Evolutionary conservation across 371 early-diverging fungal genomes (phyloP).

Genomic region (Lichtheimia ramosa): DNA sequence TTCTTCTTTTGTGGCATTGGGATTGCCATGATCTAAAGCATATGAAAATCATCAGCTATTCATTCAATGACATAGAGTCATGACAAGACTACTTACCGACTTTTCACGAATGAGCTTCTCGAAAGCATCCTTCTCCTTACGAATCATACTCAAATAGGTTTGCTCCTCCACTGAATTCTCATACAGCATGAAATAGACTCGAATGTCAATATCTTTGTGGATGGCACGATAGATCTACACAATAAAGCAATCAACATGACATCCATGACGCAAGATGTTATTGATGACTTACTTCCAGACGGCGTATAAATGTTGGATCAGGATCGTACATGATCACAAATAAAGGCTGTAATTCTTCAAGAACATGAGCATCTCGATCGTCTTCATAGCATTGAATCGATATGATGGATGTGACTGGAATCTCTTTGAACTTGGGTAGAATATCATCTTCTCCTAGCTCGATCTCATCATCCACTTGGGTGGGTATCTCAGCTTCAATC

Average conservation of each 20-base stretch:
- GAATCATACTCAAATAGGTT: slow-evolving; percentile 78
- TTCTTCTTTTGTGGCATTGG: slow-evolving; percentile 58
- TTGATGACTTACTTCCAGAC: slow-evolving; percentile 67
- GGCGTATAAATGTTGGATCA: slow-evolving; percentile 82
- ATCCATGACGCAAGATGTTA: neutral
- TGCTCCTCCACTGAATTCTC: slow-evolving; percentile 97
- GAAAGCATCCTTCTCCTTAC: slow-evolving; percentile 93
- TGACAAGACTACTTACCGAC: slow-evolving; percentile 50
- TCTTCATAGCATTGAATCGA: slow-evolving; percentile 69
- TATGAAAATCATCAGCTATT: neutral
- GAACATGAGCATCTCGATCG: slow-evolving; percentile 46
- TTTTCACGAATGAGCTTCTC: slow-evolving; percentile 91
- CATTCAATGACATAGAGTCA: neutral
- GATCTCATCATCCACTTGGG: neutral
- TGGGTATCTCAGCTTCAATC: neutral
- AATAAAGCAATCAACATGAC: neutral
- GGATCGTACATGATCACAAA: slow-evolving; percentile 92
- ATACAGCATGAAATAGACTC: slow-evolving; percentile 91
- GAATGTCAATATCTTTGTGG: slow-evolving; percentile 54
- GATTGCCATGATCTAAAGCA: slow-evolving; percentile 65
- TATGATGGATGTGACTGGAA: slow-evolving; percentile 32
- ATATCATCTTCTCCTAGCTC: slow-evolving; percentile 27
- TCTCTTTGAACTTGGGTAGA: slow-evolving; percentile 32
- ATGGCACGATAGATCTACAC: slow-evolving; percentile 61
- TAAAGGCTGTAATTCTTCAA: slow-evolving; percentile 74